Conservation (phyloP, 257 asterid species). For the Plectranthus barbatus region DNA sequence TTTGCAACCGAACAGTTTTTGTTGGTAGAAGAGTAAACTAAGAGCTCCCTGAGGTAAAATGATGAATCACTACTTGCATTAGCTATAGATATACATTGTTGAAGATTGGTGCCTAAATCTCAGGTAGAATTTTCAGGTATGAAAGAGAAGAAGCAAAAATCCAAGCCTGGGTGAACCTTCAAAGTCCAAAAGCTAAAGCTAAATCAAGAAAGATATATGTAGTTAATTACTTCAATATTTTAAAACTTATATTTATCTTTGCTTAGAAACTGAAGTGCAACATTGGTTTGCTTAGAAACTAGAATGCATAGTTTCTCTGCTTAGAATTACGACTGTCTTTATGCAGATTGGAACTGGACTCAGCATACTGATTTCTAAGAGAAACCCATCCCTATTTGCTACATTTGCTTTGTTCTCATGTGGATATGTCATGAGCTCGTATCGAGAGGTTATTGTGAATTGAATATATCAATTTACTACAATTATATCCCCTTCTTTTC, state of each 20-base stretch:
- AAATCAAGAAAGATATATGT: constrained; percentile 98
- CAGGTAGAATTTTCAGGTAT: constrained; percentile 40
- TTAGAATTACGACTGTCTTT: too few species aligned
- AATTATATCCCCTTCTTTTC: not conserved
- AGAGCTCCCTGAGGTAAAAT: constrained; percentile 70
- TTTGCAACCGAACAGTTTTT: too few species aligned
- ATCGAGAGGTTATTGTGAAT: constrained; percentile 97
- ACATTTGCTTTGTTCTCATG: constrained; percentile 81
- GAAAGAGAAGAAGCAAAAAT: constrained; percentile 95
- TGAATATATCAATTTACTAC: too few species aligned
- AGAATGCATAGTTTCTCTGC: too few species aligned
- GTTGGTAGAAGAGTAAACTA: constrained; percentile 70
- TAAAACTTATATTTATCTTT: too few species aligned
- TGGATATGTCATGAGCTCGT: constrained; percentile 94
- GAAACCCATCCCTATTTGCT: constrained; percentile 78
- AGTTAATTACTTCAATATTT: not conserved
- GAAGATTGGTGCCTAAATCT: not conserved
- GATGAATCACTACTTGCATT: not conserved
- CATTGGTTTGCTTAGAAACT: too few species aligned
- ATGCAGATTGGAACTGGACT: constrained; percentile 96
- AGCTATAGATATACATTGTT: too few species aligned
- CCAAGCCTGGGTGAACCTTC: constrained; percentile 96
- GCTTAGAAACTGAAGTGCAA: too few species aligned
- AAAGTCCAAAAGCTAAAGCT: constrained; percentile 95
- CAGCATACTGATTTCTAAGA: constrained; percentile 77